A percentile compares a stretch with the other conserved stretches of the same genome.
These are phyloP conservation scores for Xylaria arbuscula DNA, from an alignment of 2,329 filamentous ascomycete genomes.

Conservation along the genomic window DNA sequence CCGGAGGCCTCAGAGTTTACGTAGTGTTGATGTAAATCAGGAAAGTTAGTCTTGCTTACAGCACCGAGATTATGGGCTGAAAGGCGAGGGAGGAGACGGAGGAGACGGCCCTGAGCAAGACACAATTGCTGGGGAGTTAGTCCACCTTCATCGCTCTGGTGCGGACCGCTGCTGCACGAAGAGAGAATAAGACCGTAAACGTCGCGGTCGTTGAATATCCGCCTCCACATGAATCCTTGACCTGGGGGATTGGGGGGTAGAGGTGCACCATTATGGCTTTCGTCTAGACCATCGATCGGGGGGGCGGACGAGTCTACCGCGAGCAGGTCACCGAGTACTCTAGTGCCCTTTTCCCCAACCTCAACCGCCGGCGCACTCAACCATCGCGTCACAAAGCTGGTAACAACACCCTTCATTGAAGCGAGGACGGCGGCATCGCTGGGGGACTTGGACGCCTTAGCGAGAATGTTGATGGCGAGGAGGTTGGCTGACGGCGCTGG, in stretches of 20 bases:
- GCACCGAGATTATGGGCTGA: conserved; percentile 59
- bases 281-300: conserved; percentile 45
- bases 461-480: conserved; percentile 66
- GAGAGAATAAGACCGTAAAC: conserved; percentile 60
- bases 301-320: conserved; percentile 64
- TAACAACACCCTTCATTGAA: conserved; percentile 60
- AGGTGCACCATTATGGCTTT: conserved; percentile 51
- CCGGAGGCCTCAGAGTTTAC: conserved; percentile 44
- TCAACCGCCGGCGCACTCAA: conserved; percentile 64
- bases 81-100: conserved; percentile 63
- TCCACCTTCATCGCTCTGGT: conserved; percentile 45
- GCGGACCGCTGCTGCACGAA: conserved; percentile 49
- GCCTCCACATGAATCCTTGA: conserved; percentile 64
- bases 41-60: conserved; percentile 53
- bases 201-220: conserved; percentile 60
- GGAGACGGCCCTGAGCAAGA: conserved; percentile 64
- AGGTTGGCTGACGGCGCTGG: conserved; percentile 67
- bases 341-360: conserved; percentile 65
- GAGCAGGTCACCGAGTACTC: conserved; percentile 64
- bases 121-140: conserved; percentile 55
- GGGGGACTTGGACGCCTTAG: conserved; percentile 64
- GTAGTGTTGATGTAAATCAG: conserved; percentile 50
- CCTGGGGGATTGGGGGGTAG: conserved; percentile 57
- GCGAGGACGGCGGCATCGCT: conserved; percentile 63
- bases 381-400: conserved; percentile 63